phyloP scores from a whole-genome alignment of 148 eudicot genomes.

The Selenicereus undatus region DNA sequence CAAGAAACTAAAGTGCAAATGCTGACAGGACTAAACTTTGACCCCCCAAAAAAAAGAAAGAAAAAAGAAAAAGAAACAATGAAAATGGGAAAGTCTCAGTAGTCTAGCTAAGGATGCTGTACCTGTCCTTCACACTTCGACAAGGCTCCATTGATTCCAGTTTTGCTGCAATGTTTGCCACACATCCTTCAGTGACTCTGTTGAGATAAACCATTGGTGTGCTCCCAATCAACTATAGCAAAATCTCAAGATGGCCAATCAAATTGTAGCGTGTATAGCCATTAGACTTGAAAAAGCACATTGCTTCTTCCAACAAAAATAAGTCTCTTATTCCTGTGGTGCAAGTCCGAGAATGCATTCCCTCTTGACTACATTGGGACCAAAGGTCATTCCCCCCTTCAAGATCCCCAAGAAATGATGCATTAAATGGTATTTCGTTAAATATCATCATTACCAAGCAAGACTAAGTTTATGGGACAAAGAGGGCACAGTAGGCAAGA shows the following conservation, averaged over 20 bases:
- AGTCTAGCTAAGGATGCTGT: neutral
- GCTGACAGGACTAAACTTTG: neutral
- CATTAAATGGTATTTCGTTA: neutral
- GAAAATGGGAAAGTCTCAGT: neutral
- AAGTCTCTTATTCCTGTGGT: neutral
- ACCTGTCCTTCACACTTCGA: slow-evolving; percentile 79
- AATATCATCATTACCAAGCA: neutral
- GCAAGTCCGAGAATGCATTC: neutral
- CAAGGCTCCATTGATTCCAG: slow-evolving; percentile 77
- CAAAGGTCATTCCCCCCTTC: neutral
- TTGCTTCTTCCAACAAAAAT: neutral
- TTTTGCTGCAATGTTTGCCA: slow-evolving; percentile 70
- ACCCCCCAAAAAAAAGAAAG: too few relatives aligned
- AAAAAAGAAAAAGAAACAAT: neutral
- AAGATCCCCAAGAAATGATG: neutral
- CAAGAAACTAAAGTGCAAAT: neutral
- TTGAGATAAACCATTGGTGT: slow-evolving; percentile 83
- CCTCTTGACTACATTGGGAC: neutral
- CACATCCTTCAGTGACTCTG: slow-evolving; percentile 59
- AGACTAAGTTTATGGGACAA: neutral
- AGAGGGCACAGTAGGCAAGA: neutral
- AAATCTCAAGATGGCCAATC: slow-evolving; percentile 15
- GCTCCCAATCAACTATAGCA: slow-evolving; percentile 62
- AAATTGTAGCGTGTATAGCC: neutral
- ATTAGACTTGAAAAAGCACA: slow-evolving; percentile 1